phyloP scores from a whole-genome alignment of 805 yeast genomes.

The Zygoascus bituminiphila region DNA sequence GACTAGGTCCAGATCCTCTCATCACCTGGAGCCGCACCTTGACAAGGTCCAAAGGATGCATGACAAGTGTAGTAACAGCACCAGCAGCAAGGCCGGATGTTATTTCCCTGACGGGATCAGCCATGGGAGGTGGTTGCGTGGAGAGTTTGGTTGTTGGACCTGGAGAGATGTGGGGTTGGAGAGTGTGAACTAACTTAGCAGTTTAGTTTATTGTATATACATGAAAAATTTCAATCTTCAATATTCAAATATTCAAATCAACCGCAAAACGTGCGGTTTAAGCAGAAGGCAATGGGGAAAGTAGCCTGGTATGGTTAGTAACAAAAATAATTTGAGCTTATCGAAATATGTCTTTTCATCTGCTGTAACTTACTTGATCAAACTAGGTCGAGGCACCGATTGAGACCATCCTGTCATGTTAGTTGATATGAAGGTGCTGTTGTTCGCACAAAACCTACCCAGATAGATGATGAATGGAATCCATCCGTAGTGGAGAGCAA shows the following conservation, averaged over 20 bases:
- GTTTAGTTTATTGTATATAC: background rate
- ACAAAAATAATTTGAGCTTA: too few relatives aligned
- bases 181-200: too few relatives aligned
- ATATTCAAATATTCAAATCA: too few relatives aligned
- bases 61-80: conserved; percentile 60
- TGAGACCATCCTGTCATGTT: conserved; percentile 49
- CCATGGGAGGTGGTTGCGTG: background rate
- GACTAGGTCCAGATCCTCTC: conserved; percentile 13
- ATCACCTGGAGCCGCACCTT: conserved; percentile 74
- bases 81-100: conserved; percentile 79
- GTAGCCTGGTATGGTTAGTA: conserved; percentile 35
- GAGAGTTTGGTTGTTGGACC: too few relatives aligned
- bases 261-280: conserved; percentile 29
- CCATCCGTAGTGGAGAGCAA: conserved; percentile 93
- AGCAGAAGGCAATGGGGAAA: conserved; percentile 75
- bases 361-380: conserved; percentile 41
- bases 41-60: conserved; percentile 85
- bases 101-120: conserved; percentile 28
- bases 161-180: too few relatives aligned
- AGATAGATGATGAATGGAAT: conserved; percentile 89
- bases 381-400: conserved; percentile 74
- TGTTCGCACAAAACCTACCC: conserved; percentile 31
- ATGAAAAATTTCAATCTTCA: background rate
- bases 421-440: background rate
- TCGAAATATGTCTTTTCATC: too few relatives aligned